These are phyloP conservation scores for Crithidia sp. DNA, from an alignment of 208 protist genomes.

Conservation along the genomic window DNA sequence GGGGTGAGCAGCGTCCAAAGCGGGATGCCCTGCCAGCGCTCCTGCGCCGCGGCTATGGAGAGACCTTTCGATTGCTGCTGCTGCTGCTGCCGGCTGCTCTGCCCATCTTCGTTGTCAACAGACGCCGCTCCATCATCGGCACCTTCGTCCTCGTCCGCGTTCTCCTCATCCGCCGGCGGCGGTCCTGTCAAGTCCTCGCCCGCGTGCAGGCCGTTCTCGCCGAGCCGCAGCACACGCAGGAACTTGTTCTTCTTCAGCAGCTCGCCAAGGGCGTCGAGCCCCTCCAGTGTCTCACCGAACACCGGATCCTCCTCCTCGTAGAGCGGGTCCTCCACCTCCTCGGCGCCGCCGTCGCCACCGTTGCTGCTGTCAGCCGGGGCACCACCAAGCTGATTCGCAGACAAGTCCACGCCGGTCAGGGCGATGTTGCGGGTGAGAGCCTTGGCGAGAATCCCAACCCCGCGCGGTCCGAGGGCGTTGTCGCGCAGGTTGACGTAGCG, in stretches of 20 bases:
- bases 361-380: conserved; percentile 3
- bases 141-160: conserved; percentile 22
- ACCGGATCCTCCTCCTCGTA: conserved; percentile 76
- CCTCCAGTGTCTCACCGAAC: conserved; percentile 78
- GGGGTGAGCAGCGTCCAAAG: conserved; percentile 80
- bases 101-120: background rate
- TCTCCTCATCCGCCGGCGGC: conserved; percentile 51
- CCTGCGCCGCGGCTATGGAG: conserved; percentile 27
- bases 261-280: conserved; percentile 83
- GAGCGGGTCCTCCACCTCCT: conserved; percentile 78
- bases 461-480: conserved; percentile 77
- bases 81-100: background rate
- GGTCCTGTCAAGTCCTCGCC: conserved; percentile 62
- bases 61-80: background rate
- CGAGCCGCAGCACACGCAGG: conserved; percentile 70
- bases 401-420: conserved; percentile 72
- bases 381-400: conserved; percentile 57
- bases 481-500: conserved; percentile 77
- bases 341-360: conserved; percentile 22
- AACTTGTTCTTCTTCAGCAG: conserved; percentile 94
- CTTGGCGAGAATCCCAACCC: conserved; percentile 85
- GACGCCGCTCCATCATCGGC: background rate
- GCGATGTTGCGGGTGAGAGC: conserved; percentile 87
- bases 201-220: conserved; percentile 81
- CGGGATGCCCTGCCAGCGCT: conserved; percentile 68